Conservation (phyloP, 495 filamentous ascomycete species). For the Xylaria intraflava region DNA sequence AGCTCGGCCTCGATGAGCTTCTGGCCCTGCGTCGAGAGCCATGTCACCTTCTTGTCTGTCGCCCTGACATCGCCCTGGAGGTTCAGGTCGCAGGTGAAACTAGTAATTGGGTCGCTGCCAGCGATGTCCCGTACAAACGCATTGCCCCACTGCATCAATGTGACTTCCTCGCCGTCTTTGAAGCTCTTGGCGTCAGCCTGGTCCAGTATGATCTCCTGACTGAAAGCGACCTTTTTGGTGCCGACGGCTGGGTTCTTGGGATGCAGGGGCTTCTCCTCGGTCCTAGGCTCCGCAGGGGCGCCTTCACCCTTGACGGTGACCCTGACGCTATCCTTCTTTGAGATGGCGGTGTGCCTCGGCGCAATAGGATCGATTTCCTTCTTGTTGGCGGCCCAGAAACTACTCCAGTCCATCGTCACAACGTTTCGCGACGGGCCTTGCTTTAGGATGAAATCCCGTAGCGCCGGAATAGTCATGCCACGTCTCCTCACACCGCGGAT, state of each 20-base stretch:
- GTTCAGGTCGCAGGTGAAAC: conserved; percentile 70
- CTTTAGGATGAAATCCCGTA: conserved; percentile 87
- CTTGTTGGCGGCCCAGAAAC: conserved; percentile 93
- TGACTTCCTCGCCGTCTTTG: conserved; percentile 83
- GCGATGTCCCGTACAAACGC: conserved; percentile 64
- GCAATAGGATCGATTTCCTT: conserved; percentile 89
- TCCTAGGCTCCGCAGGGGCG: conserved; percentile 56
- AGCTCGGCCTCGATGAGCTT: conserved; percentile 74
- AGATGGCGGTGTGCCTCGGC: conserved; percentile 75
- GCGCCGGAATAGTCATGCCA: conserved; percentile 85
- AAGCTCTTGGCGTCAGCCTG: conserved; percentile 80
- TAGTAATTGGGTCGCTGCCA: conserved; percentile 52
- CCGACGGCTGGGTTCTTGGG: conserved; percentile 80
- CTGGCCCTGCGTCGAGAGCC: conserved; percentile 70
- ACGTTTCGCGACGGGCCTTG: conserved; percentile 88
- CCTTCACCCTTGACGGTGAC: conserved; percentile 57
- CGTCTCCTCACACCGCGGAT: conserved; percentile 80
- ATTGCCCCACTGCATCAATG: conserved; percentile 94
- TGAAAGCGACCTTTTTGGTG: conserved; percentile 75
- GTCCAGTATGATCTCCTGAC: conserved; percentile 65
- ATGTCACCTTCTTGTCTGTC: conserved; percentile 94
- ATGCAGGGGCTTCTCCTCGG: conserved; percentile 74
- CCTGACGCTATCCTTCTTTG: conserved; percentile 58
- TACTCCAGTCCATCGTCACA: conserved; percentile 82
- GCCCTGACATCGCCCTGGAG: conserved; percentile 84